Percentiles rank a stretch among this genome's conserved stretches.
Conservation (phyloP, 345 rosid species). For the Gossypium sturtianum region DNA sequence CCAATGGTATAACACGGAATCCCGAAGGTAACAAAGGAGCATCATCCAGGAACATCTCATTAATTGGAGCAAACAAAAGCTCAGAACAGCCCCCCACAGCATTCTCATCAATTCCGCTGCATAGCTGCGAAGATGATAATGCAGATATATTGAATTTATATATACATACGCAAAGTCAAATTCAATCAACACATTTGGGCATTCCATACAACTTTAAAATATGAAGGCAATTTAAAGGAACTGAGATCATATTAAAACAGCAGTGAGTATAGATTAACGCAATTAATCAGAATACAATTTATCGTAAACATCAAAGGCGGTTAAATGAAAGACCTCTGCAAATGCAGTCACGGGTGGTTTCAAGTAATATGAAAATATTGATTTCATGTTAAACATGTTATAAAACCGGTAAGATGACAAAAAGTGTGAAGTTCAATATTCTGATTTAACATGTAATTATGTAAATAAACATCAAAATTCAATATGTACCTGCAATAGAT, state of each 20-base stretch:
- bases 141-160: background rate
- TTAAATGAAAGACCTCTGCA: background rate
- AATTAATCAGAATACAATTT: background rate
- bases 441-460: background rate
- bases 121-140: background rate
- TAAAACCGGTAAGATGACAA: background rate
- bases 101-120: background rate
- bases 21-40: background rate
- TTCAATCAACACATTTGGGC: no score
- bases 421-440: background rate
- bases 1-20: background rate
- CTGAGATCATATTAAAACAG: no score
- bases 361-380: background rate
- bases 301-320: background rate
- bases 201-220: no score
- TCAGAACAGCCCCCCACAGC: background rate
- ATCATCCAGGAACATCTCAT: background rate
- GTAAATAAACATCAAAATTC: background rate
- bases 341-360: background rate
- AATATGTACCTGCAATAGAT: slow-evolving; percentile 76
- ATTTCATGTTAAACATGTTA: background rate
- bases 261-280: background rate
- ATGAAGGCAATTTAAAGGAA: no score
- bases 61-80: background rate
- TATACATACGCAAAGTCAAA: background rate